These are phyloP conservation scores for Cryoendolithus antarcticus DNA, from an alignment of 2,329 filamentous ascomycete genomes.

Conservation along the genomic window DNA sequence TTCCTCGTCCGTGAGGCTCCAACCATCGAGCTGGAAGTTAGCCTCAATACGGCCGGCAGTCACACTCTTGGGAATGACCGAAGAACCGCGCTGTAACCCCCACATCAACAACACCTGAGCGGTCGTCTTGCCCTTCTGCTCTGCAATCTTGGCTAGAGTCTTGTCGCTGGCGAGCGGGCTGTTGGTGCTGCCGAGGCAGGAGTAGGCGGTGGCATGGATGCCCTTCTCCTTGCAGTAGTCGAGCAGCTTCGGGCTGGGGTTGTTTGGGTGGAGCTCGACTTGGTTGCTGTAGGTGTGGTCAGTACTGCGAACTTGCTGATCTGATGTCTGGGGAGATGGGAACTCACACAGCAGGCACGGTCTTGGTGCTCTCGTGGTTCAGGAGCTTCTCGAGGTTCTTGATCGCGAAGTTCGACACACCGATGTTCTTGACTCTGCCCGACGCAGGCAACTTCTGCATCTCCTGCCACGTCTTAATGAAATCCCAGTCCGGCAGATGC, in stretches of 20 bases:
- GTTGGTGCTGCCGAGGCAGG: slow-evolving; percentile 34
- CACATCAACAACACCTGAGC: slow-evolving; percentile 38
- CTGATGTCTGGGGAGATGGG: neutral
- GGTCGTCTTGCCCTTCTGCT: slow-evolving; percentile 30
- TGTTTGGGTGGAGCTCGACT: slow-evolving; percentile 59
- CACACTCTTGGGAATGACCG: slow-evolving; percentile 40
- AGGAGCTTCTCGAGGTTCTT: slow-evolving; percentile 36
- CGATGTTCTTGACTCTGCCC: slow-evolving; percentile 57
- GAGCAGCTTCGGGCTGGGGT: slow-evolving; percentile 43
- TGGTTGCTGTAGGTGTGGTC: slow-evolving; percentile 1
- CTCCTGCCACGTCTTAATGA: slow-evolving; percentile 48
- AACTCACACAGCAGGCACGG: slow-evolving; percentile 44
- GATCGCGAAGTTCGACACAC: slow-evolving; percentile 61
- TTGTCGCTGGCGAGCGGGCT: slow-evolving; percentile 29
- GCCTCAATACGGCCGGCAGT: slow-evolving; percentile 54
- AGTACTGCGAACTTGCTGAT: neutral
- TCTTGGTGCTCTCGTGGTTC: slow-evolving; percentile 51
- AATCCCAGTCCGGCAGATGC: slow-evolving; percentile 57
- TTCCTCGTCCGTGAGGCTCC: slow-evolving; percentile 61
- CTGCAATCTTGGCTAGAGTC: slow-evolving; percentile 29
- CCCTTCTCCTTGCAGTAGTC: slow-evolving; percentile 38
- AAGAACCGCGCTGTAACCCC: slow-evolving; percentile 35
- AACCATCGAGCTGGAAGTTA: slow-evolving; percentile 65
- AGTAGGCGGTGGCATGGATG: slow-evolving; percentile 43
- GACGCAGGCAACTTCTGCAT: slow-evolving; percentile 49